A percentile compares a stretch with the other conserved stretches of the same genome.
Evolutionary conservation across 2,329 filamentous ascomycete species (phyloP).

Genomic region (Arthrobotrys musiformis): DNA sequence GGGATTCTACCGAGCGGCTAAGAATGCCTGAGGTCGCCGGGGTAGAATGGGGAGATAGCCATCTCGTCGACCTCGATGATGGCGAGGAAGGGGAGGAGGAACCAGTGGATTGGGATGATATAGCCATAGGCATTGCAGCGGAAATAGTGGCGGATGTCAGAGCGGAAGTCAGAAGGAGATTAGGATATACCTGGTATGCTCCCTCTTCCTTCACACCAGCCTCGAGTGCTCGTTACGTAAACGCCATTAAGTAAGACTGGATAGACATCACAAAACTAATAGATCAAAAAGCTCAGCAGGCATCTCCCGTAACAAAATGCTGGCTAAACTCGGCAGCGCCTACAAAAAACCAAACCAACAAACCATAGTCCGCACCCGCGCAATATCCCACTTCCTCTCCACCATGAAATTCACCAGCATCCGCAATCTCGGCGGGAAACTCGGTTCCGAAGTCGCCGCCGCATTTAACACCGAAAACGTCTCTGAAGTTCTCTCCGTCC

Average conservation of each 20-base stretch:
- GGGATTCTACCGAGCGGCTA: constrained; percentile 73
- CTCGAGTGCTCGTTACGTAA: too few relatives aligned
- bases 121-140: constrained; percentile 84
- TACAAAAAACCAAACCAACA: constrained; percentile 95
- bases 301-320: constrained; percentile 89
- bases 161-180: constrained; percentile 72
- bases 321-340: constrained; percentile 90
- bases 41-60: constrained; percentile 56
- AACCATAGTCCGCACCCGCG: constrained; percentile 89
- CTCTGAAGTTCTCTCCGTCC: constrained; percentile 76
- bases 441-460: constrained; percentile 86
- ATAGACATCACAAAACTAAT: background rate
- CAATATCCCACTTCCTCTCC: constrained; percentile 79
- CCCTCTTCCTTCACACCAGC: too few relatives aligned
- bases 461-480: constrained; percentile 83
- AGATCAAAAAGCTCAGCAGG: constrained; percentile 72
- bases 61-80: constrained; percentile 72
- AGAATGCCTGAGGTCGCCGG: constrained; percentile 64
- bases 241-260: too few relatives aligned
- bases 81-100: constrained; percentile 78
- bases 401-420: constrained; percentile 95
- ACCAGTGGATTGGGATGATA: constrained; percentile 91
- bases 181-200: constrained; percentile 81
- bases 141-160: constrained; percentile 86
- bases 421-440: constrained; percentile 90